A percentile compares a stretch with the other conserved stretches of the same genome.
phyloP scores from a whole-genome alignment of 2,329 filamentous ascomycete species.

The Penicillium sp. region DNA sequence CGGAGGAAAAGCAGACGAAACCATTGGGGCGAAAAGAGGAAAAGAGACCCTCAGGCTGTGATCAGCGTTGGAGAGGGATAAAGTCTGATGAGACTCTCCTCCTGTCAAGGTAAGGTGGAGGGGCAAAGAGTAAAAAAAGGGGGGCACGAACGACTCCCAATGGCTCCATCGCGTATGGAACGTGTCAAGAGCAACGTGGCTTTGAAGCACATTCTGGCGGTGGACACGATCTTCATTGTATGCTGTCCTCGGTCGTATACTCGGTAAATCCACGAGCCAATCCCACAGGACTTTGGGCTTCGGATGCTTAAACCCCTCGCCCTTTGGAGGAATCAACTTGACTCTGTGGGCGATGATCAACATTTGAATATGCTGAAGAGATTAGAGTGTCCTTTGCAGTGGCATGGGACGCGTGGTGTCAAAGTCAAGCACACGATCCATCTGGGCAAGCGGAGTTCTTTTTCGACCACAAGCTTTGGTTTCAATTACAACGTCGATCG shows the following conservation, averaged over 20 bases:
- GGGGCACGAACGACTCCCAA: constrained; percentile 4
- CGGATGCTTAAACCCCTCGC: too few relatives aligned
- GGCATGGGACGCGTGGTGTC: constrained; percentile 12
- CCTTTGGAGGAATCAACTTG: too few relatives aligned
- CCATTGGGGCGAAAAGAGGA: background rate
- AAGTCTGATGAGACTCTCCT: constrained; percentile 3
- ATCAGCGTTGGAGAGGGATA: constrained; percentile 1
- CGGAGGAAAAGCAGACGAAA: constrained; percentile 3
- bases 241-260: constrained; percentile 5
- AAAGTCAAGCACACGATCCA: constrained; percentile 13
- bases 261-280: background rate
- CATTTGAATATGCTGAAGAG: background rate
- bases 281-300: background rate
- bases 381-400: constrained; percentile 11
- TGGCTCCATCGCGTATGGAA: constrained; percentile 6
- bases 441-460: too few relatives aligned
- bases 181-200: constrained; percentile 10
- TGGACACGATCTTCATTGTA: constrained; percentile 14
- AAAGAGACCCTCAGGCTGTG: background rate
- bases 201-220: constrained; percentile 1
- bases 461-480: too few relatives aligned
- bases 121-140: constrained; percentile 1
- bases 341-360: too few relatives aligned
- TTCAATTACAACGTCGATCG: too few relatives aligned
- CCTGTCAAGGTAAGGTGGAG: background rate